Conservation (phyloP, 257 asterid genomes). For the Penstemon barbatus region DNA sequence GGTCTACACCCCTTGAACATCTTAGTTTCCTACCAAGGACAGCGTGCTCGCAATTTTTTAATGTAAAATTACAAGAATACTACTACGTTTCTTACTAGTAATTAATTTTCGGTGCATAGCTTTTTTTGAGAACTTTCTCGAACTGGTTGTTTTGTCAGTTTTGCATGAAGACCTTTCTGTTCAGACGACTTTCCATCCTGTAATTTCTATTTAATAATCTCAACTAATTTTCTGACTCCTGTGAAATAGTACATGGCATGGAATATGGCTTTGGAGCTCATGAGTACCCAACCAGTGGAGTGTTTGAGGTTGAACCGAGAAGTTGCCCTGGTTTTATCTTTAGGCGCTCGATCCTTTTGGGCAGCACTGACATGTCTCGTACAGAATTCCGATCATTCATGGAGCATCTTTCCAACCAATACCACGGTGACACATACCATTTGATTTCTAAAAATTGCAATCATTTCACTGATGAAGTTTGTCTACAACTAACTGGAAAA, state of each 20-base stretch:
- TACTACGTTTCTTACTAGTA: background rate
- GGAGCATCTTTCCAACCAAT: conserved; percentile 72
- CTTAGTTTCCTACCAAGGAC: too few relatives aligned
- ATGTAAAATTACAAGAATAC: too few relatives aligned
- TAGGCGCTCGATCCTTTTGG: conserved; percentile 77
- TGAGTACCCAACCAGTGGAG: conserved; percentile 82
- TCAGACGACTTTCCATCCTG: conserved; percentile 12
- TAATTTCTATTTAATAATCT: background rate
- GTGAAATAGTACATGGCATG: conserved; percentile 67
- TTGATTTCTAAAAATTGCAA: conserved; percentile 90
- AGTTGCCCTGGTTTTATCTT: conserved; percentile 88
- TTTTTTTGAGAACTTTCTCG: conserved; percentile 10
- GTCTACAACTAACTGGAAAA: conserved; percentile 69
- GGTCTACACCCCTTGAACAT: too few relatives aligned
- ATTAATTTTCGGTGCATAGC: background rate
- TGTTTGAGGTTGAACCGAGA: conserved; percentile 89
- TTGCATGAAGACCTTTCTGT: conserved; percentile 1
- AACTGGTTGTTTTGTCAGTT: conserved; percentile 9
- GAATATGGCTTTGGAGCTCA: conserved; percentile 96
- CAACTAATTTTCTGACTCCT: conserved; percentile 19
- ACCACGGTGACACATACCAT: conserved; percentile 83
- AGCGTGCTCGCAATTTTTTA: too few relatives aligned
- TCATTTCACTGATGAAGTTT: conserved; percentile 86
- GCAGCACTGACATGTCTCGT: conserved; percentile 73
- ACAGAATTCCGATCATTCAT: conserved; percentile 76